A percentile compares a stretch with the other conserved stretches of the same genome.
phyloP scores from a whole-genome alignment of 129 eudicot species.

The Gnaphalium uliginosum region DNA sequence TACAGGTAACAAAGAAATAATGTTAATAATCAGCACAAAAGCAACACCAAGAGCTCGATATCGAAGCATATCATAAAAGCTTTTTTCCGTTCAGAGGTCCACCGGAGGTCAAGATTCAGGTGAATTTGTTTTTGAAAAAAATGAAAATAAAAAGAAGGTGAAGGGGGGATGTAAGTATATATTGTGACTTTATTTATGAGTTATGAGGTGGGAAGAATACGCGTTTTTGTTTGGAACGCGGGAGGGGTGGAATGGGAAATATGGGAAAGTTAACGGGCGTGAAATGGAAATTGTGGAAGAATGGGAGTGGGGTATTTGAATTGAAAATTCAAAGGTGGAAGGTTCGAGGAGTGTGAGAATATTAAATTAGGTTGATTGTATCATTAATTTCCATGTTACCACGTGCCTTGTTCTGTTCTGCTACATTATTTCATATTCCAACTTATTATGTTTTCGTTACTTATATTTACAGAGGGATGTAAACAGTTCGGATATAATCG shows the following conservation, averaged over 20 bases:
- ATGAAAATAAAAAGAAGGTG: not conserved
- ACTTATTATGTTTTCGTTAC: too few species aligned
- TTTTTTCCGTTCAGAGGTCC: slow-evolving; percentile 5
- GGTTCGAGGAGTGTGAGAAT: slow-evolving; percentile 39
- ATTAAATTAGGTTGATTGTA: not conserved
- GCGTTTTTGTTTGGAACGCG: slow-evolving; percentile 27
- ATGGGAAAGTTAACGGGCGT: slow-evolving; percentile 15
- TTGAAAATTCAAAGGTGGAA: slow-evolving; percentile 31
- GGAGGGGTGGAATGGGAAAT: slow-evolving; percentile 1
- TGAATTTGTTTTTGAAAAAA: not conserved
- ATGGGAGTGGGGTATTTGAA: not conserved
- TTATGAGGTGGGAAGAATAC: slow-evolving; percentile 5
- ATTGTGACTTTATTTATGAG: not conserved
- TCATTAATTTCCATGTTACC: slow-evolving; percentile 13
- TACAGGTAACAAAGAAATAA: slow-evolving; percentile 24
- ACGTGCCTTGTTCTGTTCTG: slow-evolving; percentile 23
- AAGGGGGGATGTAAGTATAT: slow-evolving; percentile 9
- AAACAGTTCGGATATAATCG: too few species aligned
- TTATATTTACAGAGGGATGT: too few species aligned
- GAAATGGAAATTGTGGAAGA: not conserved
- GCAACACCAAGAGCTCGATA: slow-evolving; percentile 14
- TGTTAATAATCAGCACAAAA: slow-evolving; percentile 16
- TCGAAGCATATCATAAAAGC: slow-evolving; percentile 33
- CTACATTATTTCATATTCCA: too few species aligned
- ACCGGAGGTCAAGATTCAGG: slow-evolving; percentile 9